Percentiles rank a stretch among this genome's conserved stretches.
These are phyloP conservation scores for Penicillium sp. DNA, from an alignment of 2,329 filamentous ascomycete species.

Conservation along the genomic window DNA sequence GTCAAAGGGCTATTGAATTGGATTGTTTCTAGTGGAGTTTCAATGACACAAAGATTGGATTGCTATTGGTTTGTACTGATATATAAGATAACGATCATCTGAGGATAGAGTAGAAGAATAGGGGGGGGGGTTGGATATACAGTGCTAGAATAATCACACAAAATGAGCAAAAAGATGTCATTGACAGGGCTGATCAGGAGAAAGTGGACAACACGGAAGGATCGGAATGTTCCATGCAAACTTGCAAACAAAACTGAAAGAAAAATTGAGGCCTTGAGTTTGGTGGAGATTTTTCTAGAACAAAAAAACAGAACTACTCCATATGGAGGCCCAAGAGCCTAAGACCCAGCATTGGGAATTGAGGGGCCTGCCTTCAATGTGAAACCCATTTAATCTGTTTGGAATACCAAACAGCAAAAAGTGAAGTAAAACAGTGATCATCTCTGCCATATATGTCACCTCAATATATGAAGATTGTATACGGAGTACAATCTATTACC, in stretches of 20 bases:
- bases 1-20: slow-evolving; percentile 4
- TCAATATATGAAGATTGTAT: too few relatives aligned
- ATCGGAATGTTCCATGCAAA: slow-evolving; percentile 10
- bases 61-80: neutral
- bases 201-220: slow-evolving; percentile 6
- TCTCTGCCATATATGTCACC: neutral
- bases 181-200: slow-evolving; percentile 10
- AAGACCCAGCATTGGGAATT: neutral
- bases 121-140: slow-evolving; percentile 1
- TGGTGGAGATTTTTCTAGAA: slow-evolving; percentile 22
- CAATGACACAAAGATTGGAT: neutral
- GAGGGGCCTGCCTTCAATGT: slow-evolving; percentile 7
- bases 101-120: neutral
- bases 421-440: neutral
- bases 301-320: neutral
- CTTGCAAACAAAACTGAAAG: slow-evolving; percentile 16
- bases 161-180: neutral
- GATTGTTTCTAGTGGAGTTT: slow-evolving; percentile 5
- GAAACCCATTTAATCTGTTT: slow-evolving; percentile 7
- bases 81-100: slow-evolving; percentile 2
- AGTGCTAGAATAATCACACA: neutral
- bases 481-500: neutral
- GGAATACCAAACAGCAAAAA: neutral
- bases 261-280: slow-evolving; percentile 13
- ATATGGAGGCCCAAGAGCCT: neutral